Percentiles rank a stretch among this genome's conserved stretches.
Conservation (phyloP, 495 filamentous ascomycete species). For the Neurospora discreta region DNA sequence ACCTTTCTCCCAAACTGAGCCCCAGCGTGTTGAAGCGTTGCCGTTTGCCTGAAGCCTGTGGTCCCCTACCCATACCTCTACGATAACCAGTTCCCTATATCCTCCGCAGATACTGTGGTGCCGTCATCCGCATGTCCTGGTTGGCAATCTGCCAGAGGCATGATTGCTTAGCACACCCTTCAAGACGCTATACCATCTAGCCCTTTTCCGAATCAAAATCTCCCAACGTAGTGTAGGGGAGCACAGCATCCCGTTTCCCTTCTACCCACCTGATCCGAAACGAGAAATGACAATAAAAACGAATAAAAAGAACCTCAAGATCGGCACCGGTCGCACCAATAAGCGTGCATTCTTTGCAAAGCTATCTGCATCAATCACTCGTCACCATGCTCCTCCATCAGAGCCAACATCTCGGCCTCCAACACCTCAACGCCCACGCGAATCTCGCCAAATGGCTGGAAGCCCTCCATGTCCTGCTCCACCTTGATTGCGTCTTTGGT, state of each 20-base stretch:
- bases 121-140: neutral
- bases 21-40: neutral
- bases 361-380: neutral
- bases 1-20: neutral
- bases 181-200: neutral
- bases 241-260: neutral
- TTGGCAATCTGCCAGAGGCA: neutral
- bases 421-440: constrained; percentile 19
- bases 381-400: neutral
- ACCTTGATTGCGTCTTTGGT: constrained; percentile 50
- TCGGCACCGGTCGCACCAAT: neutral
- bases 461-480: constrained; percentile 33
- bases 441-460: constrained; percentile 27
- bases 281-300: neutral
- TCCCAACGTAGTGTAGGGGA: too few species aligned
- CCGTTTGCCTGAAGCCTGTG: neutral
- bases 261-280: neutral
- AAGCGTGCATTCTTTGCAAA: neutral
- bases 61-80: neutral
- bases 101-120: neutral
- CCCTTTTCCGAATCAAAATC: neutral
- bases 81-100: neutral
- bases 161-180: neutral
- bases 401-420: neutral
- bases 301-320: neutral